Evolutionary conservation across 352 stramenopile species (phyloP).

Genomic region (Phytophthora pistaciae): DNA sequence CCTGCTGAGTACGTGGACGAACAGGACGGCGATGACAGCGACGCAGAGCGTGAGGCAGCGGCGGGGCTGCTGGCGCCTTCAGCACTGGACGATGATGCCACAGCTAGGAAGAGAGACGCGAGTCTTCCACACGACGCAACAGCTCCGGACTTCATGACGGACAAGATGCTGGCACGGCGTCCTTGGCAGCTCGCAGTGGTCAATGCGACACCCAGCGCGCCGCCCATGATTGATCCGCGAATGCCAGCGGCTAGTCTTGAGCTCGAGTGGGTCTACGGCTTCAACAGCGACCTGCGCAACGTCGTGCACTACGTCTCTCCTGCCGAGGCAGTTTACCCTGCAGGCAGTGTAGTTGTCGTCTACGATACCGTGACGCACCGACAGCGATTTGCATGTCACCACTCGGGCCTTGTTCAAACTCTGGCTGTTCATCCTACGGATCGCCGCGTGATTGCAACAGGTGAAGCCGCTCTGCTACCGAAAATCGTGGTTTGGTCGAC

Average conservation of each 20-base stretch:
- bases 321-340: conserved; percentile 70
- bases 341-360: conserved; percentile 65
- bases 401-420: conserved; percentile 67
- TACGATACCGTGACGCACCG: conserved; percentile 81
- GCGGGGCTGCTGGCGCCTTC: conserved; percentile 27
- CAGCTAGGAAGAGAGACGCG: conserved; percentile 53
- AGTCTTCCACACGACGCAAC: conserved; percentile 59
- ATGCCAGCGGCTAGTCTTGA: conserved; percentile 68
- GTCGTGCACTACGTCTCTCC: conserved; percentile 72
- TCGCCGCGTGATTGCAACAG: conserved; percentile 60
- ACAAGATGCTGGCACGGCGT: conserved; percentile 40
- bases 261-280: conserved; percentile 85
- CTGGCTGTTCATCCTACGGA: conserved; percentile 67
- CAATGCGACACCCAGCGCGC: conserved; percentile 66
- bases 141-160: conserved; percentile 44
- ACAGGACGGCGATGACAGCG: conserved; percentile 67
- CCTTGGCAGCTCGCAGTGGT: conserved; percentile 74
- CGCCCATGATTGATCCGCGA: conserved; percentile 57
- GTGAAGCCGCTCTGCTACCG: conserved; percentile 61
- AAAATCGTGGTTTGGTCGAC: conserved; percentile 81
- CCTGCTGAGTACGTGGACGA: conserved; percentile 59
- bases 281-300: conserved; percentile 75
- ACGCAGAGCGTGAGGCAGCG: conserved; percentile 51
- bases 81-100: conserved; percentile 27
- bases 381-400: conserved; percentile 71